Evolutionary conservation across 2,329 filamentous ascomycete genomes (phyloP), one percentile per base, ranked within the genome.

Genomic region (Trematosphaeria pertusa): DNA sequence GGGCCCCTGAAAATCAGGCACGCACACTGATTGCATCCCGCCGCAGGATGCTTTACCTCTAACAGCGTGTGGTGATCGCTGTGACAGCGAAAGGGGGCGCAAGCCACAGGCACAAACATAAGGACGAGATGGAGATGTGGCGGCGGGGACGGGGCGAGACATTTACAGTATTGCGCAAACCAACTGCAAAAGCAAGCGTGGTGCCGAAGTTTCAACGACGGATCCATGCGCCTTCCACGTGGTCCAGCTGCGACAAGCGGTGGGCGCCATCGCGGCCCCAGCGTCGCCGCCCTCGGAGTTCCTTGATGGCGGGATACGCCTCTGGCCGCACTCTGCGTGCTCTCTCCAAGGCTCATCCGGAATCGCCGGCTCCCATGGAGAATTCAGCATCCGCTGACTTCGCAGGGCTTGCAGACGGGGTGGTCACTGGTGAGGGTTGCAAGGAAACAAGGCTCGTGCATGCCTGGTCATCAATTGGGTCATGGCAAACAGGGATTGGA

Each of bases 201-300:
- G 32, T 43, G 32, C 48, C 45, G 43, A 50, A 50, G 48, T 52
- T 55, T 55, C 46, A 56, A 42, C 47, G n/a, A 33, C 35, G 14
- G 48, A 62, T 61, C 54, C 61, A 53, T 65, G 64, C 37, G 40
- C 24, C 34, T 42, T 55, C 62, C 64, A 69, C 66, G 65, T 70
- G 65, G 53, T 43, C 58, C 52, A 61, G 56, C 50, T 64, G 57
- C 50, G 46, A 46, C 40, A 43, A 46, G 46, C 43, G 41, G 52
- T 52, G 49, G 52, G 39, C 21, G 31, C 32, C 41, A 30, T 28
- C 45, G 46, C 44, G 33, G 41, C 31, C 26, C 35, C 28, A 35
- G 40, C 28, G 22, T 31, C 52, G 50, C n/a, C n/a, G n/a, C n/a
- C n/a, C n/a, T n/a, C 55, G 50, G 56, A 59, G 46, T 15, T 52